Evolutionary conservation across 2,329 filamentous ascomycete species (phyloP).

Genomic region (Aureobasidium melanogenum): DNA sequence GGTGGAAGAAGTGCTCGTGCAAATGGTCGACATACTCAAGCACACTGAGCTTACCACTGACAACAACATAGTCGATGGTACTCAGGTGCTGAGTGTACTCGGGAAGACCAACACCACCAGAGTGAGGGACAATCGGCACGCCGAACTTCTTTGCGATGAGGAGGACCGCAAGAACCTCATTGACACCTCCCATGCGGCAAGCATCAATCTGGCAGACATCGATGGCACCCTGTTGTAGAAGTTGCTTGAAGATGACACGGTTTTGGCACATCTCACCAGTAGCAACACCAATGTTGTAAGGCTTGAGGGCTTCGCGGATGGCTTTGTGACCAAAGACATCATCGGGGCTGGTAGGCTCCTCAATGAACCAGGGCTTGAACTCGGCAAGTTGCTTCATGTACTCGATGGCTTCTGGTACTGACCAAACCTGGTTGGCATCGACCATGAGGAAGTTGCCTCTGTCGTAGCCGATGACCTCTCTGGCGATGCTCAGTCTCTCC

Average conservation of each 20-base stretch:
- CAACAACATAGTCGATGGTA: conserved; percentile 87
- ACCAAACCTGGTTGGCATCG: conserved; percentile 89
- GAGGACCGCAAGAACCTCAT: conserved; percentile 84
- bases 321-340: conserved; percentile 84
- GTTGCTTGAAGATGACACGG: conserved; percentile 87
- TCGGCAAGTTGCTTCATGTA: conserved; percentile 77
- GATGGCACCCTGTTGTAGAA: conserved; percentile 69
- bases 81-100: conserved; percentile 91
- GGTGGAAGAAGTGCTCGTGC: conserved; percentile 87
- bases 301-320: conserved; percentile 68
- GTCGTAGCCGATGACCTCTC: conserved; percentile 75
- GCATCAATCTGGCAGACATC: conserved; percentile 87
- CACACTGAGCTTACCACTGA: conserved; percentile 70
- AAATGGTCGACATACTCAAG: conserved; percentile 89
- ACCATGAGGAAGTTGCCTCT: conserved; percentile 81
- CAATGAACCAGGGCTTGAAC: conserved; percentile 89
- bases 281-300: conserved; percentile 70
- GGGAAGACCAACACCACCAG: conserved; percentile 78
- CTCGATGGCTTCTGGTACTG: conserved; percentile 76
- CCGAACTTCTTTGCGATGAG: conserved; percentile 73
- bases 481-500: conserved; percentile 61
- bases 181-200: conserved; percentile 80
- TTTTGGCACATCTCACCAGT: conserved; percentile 96
- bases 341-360: conserved; percentile 85
- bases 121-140: conserved; percentile 81